Conservation (phyloP, 2,329 filamentous ascomycete genomes). For the Fusarium concolor region DNA sequence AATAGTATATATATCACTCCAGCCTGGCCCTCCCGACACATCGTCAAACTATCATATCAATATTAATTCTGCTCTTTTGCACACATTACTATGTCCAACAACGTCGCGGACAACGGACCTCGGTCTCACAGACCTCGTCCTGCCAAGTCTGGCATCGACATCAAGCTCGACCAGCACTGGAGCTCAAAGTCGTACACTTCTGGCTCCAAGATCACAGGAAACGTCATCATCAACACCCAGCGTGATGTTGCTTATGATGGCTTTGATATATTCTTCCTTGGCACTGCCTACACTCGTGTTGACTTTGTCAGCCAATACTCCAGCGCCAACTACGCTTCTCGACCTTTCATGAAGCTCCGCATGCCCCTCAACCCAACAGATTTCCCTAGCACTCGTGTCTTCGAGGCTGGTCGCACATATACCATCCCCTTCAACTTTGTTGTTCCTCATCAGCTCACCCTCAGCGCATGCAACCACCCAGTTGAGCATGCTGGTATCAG, state of each 20-base stretch:
- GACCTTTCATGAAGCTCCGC: slow-evolving; percentile 66
- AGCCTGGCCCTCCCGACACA: slow-evolving; percentile 23
- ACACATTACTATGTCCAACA: slow-evolving; percentile 43
- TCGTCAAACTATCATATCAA: slow-evolving; percentile 33
- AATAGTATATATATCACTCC: slow-evolving; percentile 42
- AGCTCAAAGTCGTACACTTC: slow-evolving; percentile 67
- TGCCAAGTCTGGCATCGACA: slow-evolving; percentile 55
- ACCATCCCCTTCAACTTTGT: slow-evolving; percentile 69
- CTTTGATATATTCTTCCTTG: slow-evolving; percentile 65
- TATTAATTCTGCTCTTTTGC: slow-evolving; percentile 29
- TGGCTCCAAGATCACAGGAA: slow-evolving; percentile 62
- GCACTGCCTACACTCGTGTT: slow-evolving; percentile 61
- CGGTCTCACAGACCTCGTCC: slow-evolving; percentile 32
- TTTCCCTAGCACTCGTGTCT: slow-evolving; percentile 61
- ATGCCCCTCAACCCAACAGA: slow-evolving; percentile 63
- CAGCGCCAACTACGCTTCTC: slow-evolving; percentile 60
- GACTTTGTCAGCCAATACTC: slow-evolving; percentile 63
- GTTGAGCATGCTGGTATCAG: slow-evolving; percentile 59
- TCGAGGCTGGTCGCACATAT: slow-evolving; percentile 62
- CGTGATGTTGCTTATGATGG: slow-evolving; percentile 62
- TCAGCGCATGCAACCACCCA: slow-evolving; percentile 66
- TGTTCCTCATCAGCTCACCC: slow-evolving; percentile 67
- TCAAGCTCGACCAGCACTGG: slow-evolving; percentile 66
- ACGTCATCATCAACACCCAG: slow-evolving; percentile 59
- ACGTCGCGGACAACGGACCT: slow-evolving; percentile 42